These are phyloP conservation scores for Phyllachora maydis DNA, from an alignment of 2,329 filamentous ascomycete species.

Conservation along the genomic window DNA sequence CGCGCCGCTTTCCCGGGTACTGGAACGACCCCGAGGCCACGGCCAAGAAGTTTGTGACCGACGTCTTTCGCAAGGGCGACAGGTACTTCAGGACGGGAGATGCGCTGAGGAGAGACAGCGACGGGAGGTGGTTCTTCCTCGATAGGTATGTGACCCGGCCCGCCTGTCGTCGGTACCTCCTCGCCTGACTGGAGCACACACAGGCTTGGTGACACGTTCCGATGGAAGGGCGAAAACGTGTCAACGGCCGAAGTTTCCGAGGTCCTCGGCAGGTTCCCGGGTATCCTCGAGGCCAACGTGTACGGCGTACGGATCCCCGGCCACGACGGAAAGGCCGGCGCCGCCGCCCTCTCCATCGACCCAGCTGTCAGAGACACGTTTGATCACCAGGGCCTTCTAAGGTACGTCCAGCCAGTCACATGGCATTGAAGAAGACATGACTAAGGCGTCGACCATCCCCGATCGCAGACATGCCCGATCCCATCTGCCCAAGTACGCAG, in stretches of 20 bases:
- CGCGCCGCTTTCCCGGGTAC: conserved; percentile 46
- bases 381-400: conserved; percentile 37
- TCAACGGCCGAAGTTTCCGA: conserved; percentile 47
- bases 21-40: conserved; percentile 48
- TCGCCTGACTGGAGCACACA: conserved; percentile 1
- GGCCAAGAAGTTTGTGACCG: conserved; percentile 38
- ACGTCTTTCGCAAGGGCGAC: conserved; percentile 48
- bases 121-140: conserved; percentile 50
- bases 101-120: conserved; percentile 34
- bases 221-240: conserved; percentile 55
- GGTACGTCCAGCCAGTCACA: conserved; percentile 16
- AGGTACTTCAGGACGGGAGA: conserved; percentile 50
- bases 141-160: conserved; percentile 24
- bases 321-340: conserved; percentile 49
- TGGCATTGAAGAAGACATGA: background rate
- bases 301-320: conserved; percentile 46
- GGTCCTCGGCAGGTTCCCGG: conserved; percentile 34
- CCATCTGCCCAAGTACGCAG: conserved; percentile 50
- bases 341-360: conserved; percentile 36
- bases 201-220: conserved; percentile 50
- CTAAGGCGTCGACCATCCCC: background rate
- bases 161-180: background rate
- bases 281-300: conserved; percentile 45
- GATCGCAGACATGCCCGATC: conserved; percentile 25
- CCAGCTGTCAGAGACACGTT: conserved; percentile 24